phyloP scores from a whole-genome alignment of 208 protist species.

The Angomonas deanei region DNA sequence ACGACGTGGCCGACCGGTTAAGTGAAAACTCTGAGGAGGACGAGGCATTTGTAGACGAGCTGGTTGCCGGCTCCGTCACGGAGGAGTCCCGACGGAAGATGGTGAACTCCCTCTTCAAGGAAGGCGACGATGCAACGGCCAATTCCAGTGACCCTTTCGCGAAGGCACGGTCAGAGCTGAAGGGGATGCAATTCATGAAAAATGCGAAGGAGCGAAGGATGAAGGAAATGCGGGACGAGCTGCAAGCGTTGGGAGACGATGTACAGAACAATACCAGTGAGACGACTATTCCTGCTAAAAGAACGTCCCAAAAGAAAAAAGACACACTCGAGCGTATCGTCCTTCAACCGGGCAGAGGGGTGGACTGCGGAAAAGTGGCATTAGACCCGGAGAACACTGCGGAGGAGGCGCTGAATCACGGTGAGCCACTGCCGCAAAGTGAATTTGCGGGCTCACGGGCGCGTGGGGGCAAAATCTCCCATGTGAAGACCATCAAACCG shows the following conservation, averaged over 20 bases:
- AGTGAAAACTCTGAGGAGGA: conserved; percentile 49
- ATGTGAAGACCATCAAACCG: background rate
- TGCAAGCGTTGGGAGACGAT: conserved; percentile 48
- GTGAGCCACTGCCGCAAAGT: background rate
- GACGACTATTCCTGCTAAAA: no score
- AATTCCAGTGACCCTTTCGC: conserved; percentile 26
- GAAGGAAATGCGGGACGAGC: conserved; percentile 45
- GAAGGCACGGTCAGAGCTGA: conserved; percentile 63
- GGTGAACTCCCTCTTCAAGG: conserved; percentile 45
- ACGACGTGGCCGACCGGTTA: conserved; percentile 39
- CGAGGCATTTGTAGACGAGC: conserved; percentile 77
- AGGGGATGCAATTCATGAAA: conserved; percentile 87
- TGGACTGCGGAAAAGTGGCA: no score
- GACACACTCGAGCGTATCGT: conserved; percentile 40
- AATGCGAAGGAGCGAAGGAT: conserved; percentile 56
- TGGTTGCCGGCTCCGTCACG: conserved; percentile 31
- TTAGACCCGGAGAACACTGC: no score
- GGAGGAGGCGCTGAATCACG: background rate
- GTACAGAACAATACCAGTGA: no score
- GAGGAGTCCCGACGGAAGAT: conserved; percentile 11
- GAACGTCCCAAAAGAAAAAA: conserved; percentile 10
- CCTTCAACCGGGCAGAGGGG: background rate
- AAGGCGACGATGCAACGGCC: background rate
- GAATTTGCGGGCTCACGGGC: background rate
- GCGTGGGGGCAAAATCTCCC: background rate